Conservation (phyloP, 768 basidiomycete species). For the Auriculariales sp. region DNA sequence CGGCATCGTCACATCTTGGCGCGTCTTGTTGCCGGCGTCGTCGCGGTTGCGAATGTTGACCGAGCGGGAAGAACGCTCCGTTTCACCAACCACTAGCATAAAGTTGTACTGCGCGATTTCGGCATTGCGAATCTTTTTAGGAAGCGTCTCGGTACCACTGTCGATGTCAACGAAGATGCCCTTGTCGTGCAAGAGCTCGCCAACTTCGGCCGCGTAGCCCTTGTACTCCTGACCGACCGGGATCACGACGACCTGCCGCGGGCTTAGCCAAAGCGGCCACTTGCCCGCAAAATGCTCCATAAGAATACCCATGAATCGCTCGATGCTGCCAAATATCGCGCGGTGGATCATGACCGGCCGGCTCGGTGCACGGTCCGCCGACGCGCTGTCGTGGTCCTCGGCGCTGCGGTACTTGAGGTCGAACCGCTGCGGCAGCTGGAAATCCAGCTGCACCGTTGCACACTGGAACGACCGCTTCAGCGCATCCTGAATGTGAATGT, state of each 20-base stretch:
- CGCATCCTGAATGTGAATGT: constrained; percentile 91
- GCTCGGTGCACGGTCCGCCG: constrained; percentile 34
- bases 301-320: constrained; percentile 92
- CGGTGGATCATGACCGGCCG: constrained; percentile 97
- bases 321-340: constrained; percentile 85
- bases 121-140: constrained; percentile 94
- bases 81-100: constrained; percentile 95
- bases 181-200: constrained; percentile 43
- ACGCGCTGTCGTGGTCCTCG: constrained; percentile 41
- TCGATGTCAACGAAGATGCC: constrained; percentile 89
- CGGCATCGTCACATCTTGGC: constrained; percentile 53
- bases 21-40: constrained; percentile 74
- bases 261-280: constrained; percentile 99
- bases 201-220: constrained; percentile 79
- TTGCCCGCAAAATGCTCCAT: constrained; percentile 97
- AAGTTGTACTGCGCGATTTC: constrained; percentile 98
- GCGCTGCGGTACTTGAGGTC: constrained; percentile 81
- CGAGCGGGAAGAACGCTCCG: constrained; percentile 71
- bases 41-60: constrained; percentile 96
- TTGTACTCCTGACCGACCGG: constrained; percentile 89
- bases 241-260: constrained; percentile 89
- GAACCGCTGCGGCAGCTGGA: constrained; percentile 95
- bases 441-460: constrained; percentile 97
- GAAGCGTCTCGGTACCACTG: constrained; percentile 79
- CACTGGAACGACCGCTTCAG: constrained; percentile 91